Evolutionary conservation across 192 early-diverging fungal species (phyloP).

Genomic region (Pecoramyces ruminantium): DNA sequence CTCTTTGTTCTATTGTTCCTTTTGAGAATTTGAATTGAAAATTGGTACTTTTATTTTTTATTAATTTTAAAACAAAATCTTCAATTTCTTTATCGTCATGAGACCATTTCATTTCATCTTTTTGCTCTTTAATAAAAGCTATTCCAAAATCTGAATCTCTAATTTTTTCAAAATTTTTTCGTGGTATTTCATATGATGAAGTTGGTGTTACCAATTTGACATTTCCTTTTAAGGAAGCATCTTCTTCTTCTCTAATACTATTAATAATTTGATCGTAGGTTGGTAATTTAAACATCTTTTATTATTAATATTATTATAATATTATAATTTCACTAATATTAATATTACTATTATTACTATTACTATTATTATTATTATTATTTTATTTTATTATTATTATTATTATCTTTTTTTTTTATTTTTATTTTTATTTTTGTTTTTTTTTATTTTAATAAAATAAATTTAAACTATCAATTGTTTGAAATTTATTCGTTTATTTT

Average conservation of each 20-base stretch:
- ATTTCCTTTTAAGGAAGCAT: background rate
- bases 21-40: background rate
- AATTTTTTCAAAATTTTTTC: background rate
- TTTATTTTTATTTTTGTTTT: too few species aligned
- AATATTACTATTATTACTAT: too few species aligned
- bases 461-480: too few species aligned
- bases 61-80: background rate
- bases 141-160: background rate
- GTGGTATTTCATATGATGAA: background rate
- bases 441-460: too few species aligned
- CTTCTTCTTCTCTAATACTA: background rate
- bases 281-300: background rate
- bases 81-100: background rate
- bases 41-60: background rate
- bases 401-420: too few species aligned
- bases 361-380: too few species aligned
- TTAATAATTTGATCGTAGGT: background rate
- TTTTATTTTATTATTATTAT: too few species aligned
- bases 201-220: background rate
- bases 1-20: background rate
- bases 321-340: too few species aligned
- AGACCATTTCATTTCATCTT: background rate
- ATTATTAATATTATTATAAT: too few species aligned
- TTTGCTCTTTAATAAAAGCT: background rate
- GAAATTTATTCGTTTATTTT: too few species aligned